These are phyloP conservation scores for Curvularia eragrostidis DNA, from an alignment of 2,329 filamentous ascomycete species.

Conservation along the genomic window DNA sequence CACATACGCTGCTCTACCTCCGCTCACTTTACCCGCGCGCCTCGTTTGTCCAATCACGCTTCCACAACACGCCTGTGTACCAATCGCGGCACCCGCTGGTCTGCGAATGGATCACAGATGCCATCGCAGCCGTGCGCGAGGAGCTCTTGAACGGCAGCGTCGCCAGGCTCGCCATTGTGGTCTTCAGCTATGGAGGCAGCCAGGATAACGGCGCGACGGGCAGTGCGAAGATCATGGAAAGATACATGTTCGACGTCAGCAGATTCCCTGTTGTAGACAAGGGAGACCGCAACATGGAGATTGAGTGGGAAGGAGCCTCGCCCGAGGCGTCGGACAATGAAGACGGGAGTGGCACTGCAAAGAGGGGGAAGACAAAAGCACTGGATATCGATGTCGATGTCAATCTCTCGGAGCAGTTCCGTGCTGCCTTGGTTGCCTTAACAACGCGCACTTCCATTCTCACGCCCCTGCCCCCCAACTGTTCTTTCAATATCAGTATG, in stretches of 20 bases:
- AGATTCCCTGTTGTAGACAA: conserved; percentile 59
- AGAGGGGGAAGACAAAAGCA: conserved; percentile 18
- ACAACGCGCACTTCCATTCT: conserved; percentile 66
- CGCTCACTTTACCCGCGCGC: conserved; percentile 77
- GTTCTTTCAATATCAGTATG: conserved; percentile 78
- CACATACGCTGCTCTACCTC: conserved; percentile 87
- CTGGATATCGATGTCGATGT: conserved; percentile 39
- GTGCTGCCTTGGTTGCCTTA: conserved; percentile 70
- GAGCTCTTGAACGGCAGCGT: conserved; percentile 69
- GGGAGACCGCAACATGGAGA: conserved; percentile 58
- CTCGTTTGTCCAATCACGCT: conserved; percentile 79
- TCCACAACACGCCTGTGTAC: conserved; percentile 83
- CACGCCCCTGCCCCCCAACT: conserved; percentile 65
- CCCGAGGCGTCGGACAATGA: conserved; percentile 14
- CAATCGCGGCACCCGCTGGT: conserved; percentile 87
- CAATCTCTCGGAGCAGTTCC: conserved; percentile 75
- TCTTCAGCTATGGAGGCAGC: conserved; percentile 54
- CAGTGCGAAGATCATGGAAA: conserved; percentile 61
- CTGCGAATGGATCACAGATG: conserved; percentile 84
- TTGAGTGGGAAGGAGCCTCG: conserved; percentile 50
- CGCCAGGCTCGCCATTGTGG: conserved; percentile 62
- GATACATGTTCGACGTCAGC: conserved; percentile 67
- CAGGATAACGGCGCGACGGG: conserved; percentile 14
- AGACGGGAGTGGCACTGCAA: conserved; percentile 11
- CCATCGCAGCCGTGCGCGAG: conserved; percentile 72